A percentile compares a stretch with the other conserved stretches of the same genome.
Conservation (phyloP, 306 rosid species). For the Acacia crassicarpa region DNA sequence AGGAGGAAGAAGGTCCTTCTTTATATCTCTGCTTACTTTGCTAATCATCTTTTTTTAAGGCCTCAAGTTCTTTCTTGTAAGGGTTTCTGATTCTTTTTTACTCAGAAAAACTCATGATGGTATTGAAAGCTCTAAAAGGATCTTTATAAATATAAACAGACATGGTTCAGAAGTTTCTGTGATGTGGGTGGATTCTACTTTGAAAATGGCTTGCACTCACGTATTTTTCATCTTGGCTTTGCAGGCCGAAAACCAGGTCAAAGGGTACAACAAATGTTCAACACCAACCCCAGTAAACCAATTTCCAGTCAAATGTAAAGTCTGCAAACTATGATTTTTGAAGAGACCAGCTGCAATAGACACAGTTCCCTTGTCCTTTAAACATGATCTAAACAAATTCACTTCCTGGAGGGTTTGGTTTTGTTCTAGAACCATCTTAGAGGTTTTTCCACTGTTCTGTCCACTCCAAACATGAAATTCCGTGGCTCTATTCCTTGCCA, state of each 20-base stretch:
- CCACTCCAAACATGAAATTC: slow-evolving; percentile 93
- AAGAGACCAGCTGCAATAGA: slow-evolving; percentile 88
- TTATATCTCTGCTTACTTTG: slow-evolving; percentile 35
- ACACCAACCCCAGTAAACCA: slow-evolving; percentile 68
- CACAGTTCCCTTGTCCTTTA: slow-evolving; percentile 77
- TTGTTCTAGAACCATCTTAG: slow-evolving; percentile 83
- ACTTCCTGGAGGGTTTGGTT: slow-evolving; percentile 71
- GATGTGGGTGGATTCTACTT: not conserved
- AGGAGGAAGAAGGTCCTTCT: slow-evolving; percentile 38
- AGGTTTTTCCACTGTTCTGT: slow-evolving; percentile 62
- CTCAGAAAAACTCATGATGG: not conserved
- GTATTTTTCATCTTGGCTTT: slow-evolving; percentile 61
- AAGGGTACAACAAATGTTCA: slow-evolving; percentile 84
- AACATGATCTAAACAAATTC: slow-evolving; percentile 66
- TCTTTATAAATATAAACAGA: not conserved
- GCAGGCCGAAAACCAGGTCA: slow-evolving; percentile 87
- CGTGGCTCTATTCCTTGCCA: slow-evolving; percentile 76
- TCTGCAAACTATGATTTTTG: slow-evolving; percentile 67
- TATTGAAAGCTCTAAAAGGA: not conserved
- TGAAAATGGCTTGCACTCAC: slow-evolving; percentile 17
- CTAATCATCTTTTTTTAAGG: slow-evolving; percentile 31
- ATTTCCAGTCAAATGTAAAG: slow-evolving; percentile 70
- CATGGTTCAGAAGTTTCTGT: not conserved
- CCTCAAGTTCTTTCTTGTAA: not conserved
- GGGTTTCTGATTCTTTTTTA: not conserved